Base-by-base conservation (phyloP, 345 rosid genomes). In the Cardamine chenopodiifolia region DNA sequence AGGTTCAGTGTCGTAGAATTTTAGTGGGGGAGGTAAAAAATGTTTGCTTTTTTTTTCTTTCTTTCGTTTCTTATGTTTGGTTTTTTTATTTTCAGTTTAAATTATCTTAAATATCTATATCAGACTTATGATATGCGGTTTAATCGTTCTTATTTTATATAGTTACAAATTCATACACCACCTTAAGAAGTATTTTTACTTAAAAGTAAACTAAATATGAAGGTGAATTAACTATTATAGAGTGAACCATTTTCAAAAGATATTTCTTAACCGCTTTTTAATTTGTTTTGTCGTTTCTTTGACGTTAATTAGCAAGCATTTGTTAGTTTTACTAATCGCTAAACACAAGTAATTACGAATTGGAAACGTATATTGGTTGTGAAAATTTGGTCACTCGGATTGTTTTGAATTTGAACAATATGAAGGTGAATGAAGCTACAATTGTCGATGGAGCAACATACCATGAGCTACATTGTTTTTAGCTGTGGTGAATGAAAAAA, bases 1-100 rank as follows among this genome's bases (percentile, higher is more conserved):
- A 86, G 84, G 78, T 83, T 81, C 70, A 73, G 66, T 80, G 66
- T 76, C 66, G 85, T 85, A 79, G 80, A 63, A 47, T 74, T 79
- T 75, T 76, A 71, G 77, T 76, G 80, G 83, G 68, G 56, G 79
- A 68, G 20, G 76, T 72, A 66, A 80, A 76, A 76, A 32, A 80
- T 19, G 20, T 26, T 23, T 1, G 1, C 26, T 25, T 25, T 3
- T 25, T 25, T 25, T 26, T 56, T 42, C 1, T 26, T 56, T 56
- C 7, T 14, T 47, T 63, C 4, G 5, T 47, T 70, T 45, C 67
- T 37, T 45, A 39, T 63, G 57, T 28, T 68, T 59, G 54, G n/a
- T 50, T 62, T 25, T 50, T 56, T 50, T 4, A 8, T 32, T 42
- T 52, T 14, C 12, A 55, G n/a, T 64, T 40, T 59, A 50, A 66